phyloP scores from a whole-genome alignment of 1,284 basidiomycete genomes.

The Irpex lacteus region DNA sequence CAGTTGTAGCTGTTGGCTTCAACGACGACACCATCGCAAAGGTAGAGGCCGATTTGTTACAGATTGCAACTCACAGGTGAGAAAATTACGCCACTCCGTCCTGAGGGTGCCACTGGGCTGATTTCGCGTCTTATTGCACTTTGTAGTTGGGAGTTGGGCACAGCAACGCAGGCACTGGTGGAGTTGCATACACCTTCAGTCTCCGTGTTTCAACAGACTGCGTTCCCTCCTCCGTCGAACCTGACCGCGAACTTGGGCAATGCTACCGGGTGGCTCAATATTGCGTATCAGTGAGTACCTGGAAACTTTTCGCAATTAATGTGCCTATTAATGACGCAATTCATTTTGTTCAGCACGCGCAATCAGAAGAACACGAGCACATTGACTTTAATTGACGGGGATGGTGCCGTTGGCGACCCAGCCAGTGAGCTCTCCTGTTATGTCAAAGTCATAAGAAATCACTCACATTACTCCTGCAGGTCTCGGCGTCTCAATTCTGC shows the following conservation, averaged over 20 bases:
- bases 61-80: constrained; percentile 30
- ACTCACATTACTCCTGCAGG: constrained; percentile 26
- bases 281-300: constrained; percentile 36
- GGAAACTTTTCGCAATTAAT: not conserved
- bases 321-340: not conserved
- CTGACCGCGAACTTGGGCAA: constrained; percentile 22
- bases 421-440: constrained; percentile 40
- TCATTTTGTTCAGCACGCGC: constrained; percentile 31
- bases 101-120: not conserved
- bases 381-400: constrained; percentile 37
- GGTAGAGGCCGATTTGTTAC: constrained; percentile 23
- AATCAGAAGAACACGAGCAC: constrained; percentile 30
- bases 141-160: constrained; percentile 70
- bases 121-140: not conserved
- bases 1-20: constrained; percentile 15
- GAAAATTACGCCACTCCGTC: not conserved
- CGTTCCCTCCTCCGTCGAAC: constrained; percentile 36
- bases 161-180: constrained; percentile 58
- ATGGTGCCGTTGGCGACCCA: constrained; percentile 68
- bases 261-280: constrained; percentile 37
- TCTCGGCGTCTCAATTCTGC: constrained; percentile 58
- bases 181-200: constrained; percentile 56
- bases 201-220: constrained; percentile 48
- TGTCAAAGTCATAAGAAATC: not conserved
- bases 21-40: constrained; percentile 17